These are phyloP conservation scores for Coffea eugenioides DNA, from an alignment of 257 asterid species.

Conservation along the genomic window DNA sequence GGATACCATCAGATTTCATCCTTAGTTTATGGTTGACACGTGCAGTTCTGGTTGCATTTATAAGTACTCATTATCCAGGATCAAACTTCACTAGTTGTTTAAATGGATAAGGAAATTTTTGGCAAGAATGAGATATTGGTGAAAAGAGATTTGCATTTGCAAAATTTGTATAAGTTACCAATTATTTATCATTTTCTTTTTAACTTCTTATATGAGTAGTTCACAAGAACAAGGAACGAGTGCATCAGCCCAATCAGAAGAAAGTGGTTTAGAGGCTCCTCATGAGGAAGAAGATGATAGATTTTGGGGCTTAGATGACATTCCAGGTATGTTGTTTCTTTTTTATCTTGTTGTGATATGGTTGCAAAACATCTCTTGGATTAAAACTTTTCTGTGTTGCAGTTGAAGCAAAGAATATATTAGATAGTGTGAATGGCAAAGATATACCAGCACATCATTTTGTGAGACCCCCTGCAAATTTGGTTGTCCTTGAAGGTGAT, in stretches of 20 bases:
- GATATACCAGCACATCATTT: conserved; percentile 42
- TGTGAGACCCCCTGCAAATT: conserved; percentile 83
- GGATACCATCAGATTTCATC: background rate
- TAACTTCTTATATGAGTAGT: conserved; percentile 30
- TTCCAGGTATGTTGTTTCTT: conserved; percentile 55
- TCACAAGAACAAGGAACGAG: conserved; percentile 52
- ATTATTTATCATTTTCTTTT: background rate
- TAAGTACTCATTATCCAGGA: background rate
- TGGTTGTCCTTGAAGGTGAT: conserved; percentile 96
- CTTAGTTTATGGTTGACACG: background rate
- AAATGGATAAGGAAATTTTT: background rate
- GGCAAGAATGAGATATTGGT: background rate
- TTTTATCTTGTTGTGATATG: conserved; percentile 18
- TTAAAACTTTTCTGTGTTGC: conserved; percentile 31
- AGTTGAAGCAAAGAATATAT: conserved; percentile 71
- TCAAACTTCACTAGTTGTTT: background rate
- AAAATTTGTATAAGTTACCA: background rate
- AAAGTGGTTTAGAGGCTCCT: conserved; percentile 35
- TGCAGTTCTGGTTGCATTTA: background rate
- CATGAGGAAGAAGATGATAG: conserved; percentile 51
- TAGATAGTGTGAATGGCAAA: conserved; percentile 45
- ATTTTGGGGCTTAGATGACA: conserved; percentile 82
- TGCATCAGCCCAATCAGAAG: conserved; percentile 43
- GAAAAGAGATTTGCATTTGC: background rate
- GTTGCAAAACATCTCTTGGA: conserved; percentile 8